phyloP scores from a whole-genome alignment of 441 rosid genomes.

The Gossypium trilobum region DNA sequence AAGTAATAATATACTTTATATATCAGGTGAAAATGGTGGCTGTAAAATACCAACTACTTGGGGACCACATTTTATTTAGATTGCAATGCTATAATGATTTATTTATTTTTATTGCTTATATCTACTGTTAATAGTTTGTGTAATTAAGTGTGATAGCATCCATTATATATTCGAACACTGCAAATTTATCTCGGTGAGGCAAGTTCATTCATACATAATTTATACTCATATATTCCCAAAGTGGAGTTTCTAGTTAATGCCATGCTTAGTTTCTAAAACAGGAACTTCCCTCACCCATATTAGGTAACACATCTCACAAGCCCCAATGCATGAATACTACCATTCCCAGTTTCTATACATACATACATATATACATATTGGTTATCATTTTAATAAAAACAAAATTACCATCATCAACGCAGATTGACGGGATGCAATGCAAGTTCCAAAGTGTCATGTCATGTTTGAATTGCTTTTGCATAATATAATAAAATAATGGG shows the following conservation, averaged over 20 bases:
- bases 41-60: neutral
- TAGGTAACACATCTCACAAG: conserved; percentile 20
- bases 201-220: too few relatives aligned
- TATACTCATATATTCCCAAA: too few relatives aligned
- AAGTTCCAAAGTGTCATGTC: neutral
- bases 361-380: too few relatives aligned
- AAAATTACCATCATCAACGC: neutral
- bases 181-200: neutral
- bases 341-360: neutral
- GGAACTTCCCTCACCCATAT: conserved; percentile 16
- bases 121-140: too few relatives aligned
- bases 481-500: conserved; percentile 2
- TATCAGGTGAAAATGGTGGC: neutral
- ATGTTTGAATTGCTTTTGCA: neutral
- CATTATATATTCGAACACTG: neutral
- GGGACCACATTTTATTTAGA: neutral
- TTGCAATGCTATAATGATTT: too few relatives aligned
- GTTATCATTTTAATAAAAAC: neutral
- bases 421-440: neutral
- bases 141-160: too few relatives aligned
- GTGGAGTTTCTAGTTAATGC: neutral
- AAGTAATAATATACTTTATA: neutral
- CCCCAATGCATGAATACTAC: neutral
- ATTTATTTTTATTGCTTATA: too few relatives aligned
- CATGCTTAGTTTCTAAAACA: conserved; percentile 17